phyloP scores from a whole-genome alignment of 352 stramenopile genomes.

The Phytophthora europaea region DNA sequence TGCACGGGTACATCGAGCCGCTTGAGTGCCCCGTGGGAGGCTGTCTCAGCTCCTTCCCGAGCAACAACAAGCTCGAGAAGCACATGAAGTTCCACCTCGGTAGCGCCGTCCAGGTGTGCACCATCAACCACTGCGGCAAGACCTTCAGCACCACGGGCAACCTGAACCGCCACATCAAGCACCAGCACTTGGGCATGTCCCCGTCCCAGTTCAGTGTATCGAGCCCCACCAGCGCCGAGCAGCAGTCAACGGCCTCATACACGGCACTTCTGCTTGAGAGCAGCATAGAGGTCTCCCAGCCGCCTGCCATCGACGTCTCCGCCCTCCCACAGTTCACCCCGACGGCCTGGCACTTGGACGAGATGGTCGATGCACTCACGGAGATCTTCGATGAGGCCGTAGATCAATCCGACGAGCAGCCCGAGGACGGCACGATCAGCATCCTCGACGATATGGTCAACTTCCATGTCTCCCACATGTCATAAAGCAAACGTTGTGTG shows the following conservation, averaged over 20 bases:
- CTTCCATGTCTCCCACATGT: constrained; percentile 54
- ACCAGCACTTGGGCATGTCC: constrained; percentile 43
- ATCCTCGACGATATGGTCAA: constrained; percentile 64
- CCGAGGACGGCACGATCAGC: constrained; percentile 28
- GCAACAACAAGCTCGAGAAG: constrained; percentile 64
- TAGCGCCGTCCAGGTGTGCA: constrained; percentile 54
- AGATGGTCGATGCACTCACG: constrained; percentile 42
- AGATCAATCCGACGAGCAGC: constrained; percentile 19
- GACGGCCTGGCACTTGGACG: constrained; percentile 32
- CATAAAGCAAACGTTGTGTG: constrained; percentile 18
- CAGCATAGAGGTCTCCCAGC: constrained; percentile 26
- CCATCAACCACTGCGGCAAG: constrained; percentile 56
- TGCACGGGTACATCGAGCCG: constrained; percentile 56
- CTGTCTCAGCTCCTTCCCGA: constrained; percentile 51
- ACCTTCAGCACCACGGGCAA: constrained; percentile 69
- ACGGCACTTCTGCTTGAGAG: constrained; percentile 32
- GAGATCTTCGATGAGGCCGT: constrained; percentile 53
- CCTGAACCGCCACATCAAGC: constrained; percentile 58
- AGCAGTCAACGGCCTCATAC: constrained; percentile 31
- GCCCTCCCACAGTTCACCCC: constrained; percentile 21
- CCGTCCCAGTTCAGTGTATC: constrained; percentile 18
- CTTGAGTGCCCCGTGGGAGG: constrained; percentile 47
- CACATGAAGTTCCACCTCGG: constrained; percentile 69
- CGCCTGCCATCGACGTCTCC: constrained; percentile 27
- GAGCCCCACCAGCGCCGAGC: constrained; percentile 37